A percentile compares a stretch with the other conserved stretches of the same genome.
Evolutionary conservation across 1,284 basidiomycete genomes (phyloP).

Genomic region (Peniophora sp.): DNA sequence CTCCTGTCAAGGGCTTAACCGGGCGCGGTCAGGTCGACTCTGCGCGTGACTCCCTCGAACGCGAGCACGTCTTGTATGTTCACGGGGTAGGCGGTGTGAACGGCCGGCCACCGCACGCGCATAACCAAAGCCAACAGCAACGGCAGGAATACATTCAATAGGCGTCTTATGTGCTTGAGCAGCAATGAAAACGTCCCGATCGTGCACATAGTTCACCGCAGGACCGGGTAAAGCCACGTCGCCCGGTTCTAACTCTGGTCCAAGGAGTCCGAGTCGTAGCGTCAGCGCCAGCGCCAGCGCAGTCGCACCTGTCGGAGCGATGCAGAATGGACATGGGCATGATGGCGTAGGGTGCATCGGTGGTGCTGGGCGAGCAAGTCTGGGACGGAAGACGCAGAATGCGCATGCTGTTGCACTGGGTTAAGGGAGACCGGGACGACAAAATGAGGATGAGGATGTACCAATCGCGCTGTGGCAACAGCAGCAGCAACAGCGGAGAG

Average conservation of each 20-base stretch:
- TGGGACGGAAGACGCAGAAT: conserved; percentile 52
- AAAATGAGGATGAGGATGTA: conserved; percentile 64
- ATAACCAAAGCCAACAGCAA: not conserved
- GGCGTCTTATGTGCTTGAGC: conserved; percentile 2
- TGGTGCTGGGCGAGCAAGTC: conserved; percentile 39
- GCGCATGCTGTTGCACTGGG: conserved; percentile 45
- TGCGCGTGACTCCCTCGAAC: conserved; percentile 31
- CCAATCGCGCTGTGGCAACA: conserved; percentile 70
- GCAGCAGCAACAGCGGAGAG: conserved; percentile 1
- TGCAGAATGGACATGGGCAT: not conserved
- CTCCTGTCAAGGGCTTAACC: conserved; percentile 16
- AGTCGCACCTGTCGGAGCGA: conserved; percentile 27
- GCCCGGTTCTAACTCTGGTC: conserved; percentile 27
- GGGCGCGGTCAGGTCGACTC: conserved; percentile 19
- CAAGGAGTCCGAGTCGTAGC: conserved; percentile 38
- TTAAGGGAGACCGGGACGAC: conserved; percentile 28
- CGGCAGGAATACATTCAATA: not conserved
- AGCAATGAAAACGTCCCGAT: conserved; percentile 12
- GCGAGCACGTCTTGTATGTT: conserved; percentile 10
- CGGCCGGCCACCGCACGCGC: not conserved
- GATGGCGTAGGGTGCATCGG: conserved; percentile 1
- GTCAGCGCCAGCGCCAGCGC: conserved; percentile 64
- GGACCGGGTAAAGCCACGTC: conserved; percentile 26
- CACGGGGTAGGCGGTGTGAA: not conserved
- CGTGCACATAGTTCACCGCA: conserved; percentile 30